Evolutionary conservation across 1,139 yeast genomes (phyloP).

Genomic region (Taphrina flavorubra): DNA sequence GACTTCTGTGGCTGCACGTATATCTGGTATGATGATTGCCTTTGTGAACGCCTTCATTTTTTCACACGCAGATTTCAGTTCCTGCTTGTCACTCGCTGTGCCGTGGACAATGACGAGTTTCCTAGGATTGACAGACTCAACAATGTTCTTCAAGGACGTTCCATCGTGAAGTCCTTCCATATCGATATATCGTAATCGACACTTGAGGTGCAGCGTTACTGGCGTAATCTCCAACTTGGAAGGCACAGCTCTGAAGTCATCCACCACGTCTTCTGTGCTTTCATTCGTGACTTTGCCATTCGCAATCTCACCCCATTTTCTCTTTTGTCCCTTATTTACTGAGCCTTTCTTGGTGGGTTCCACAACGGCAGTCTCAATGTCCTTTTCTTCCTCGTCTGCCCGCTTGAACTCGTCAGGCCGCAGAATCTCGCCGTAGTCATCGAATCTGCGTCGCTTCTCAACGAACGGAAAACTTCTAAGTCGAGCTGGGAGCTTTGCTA

Average conservation of each 20-base stretch:
- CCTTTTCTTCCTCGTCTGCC: constrained; percentile 42
- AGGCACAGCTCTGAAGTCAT: constrained; percentile 42
- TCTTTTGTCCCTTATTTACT: constrained; percentile 39
- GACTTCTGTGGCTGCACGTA: constrained; percentile 46
- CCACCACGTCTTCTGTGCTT: constrained; percentile 33
- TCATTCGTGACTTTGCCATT: constrained; percentile 27
- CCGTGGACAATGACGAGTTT: constrained; percentile 61
- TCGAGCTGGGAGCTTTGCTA: constrained; percentile 37
- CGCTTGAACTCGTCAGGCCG: constrained; percentile 67
- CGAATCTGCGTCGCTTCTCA: constrained; percentile 62
- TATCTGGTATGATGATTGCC: constrained; percentile 45
- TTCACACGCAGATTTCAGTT: constrained; percentile 43
- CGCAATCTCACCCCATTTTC: constrained; percentile 43
- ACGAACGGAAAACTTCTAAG: constrained; percentile 75
- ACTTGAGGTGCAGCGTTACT: constrained; percentile 53
- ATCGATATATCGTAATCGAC: constrained; percentile 80
- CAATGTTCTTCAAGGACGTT: constrained; percentile 77
- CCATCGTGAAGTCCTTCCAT: constrained; percentile 84
- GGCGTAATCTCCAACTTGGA: constrained; percentile 43
- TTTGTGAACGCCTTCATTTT: constrained; percentile 43
- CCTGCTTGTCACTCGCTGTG: constrained; percentile 42
- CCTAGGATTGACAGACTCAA: constrained; percentile 79
- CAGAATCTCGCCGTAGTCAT: constrained; percentile 83
- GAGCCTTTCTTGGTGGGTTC: constrained; percentile 36
- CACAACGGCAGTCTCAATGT: constrained; percentile 22